Percentiles rank a stretch among this genome's conserved stretches.
Conservation (phyloP, 2,329 filamentous ascomycete genomes). For the Keithomyces neogunnii region DNA sequence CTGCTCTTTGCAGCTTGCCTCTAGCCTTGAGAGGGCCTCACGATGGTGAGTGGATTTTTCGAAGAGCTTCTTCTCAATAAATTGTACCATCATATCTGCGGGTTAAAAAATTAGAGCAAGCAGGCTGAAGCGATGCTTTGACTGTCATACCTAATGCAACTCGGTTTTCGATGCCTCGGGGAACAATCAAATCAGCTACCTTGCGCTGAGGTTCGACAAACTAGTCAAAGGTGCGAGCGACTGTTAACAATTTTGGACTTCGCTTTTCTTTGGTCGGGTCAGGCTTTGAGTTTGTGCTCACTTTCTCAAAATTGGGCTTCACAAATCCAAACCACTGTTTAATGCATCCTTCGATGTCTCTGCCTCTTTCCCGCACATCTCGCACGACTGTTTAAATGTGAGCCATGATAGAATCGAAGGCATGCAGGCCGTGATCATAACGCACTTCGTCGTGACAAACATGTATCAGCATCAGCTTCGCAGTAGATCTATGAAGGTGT, state of each 20-base stretch:
- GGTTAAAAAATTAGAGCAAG: conserved; percentile 5
- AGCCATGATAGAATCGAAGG: conserved; percentile 4
- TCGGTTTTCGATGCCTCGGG: conserved; percentile 86
- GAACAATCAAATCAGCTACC: conserved; percentile 91
- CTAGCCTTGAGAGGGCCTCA: conserved; percentile 67
- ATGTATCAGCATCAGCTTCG: conserved; percentile 91
- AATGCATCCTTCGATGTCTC: conserved; percentile 90
- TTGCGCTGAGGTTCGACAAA: conserved; percentile 89
- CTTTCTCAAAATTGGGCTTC: conserved; percentile 90
- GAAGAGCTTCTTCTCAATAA: conserved; percentile 78
- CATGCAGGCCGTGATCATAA: conserved; percentile 3
- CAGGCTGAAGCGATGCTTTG: background rate
- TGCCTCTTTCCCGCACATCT: conserved; percentile 80
- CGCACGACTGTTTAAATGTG: conserved; percentile 54
- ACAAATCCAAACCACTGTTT: conserved; percentile 98
- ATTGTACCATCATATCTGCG: conserved; percentile 82
- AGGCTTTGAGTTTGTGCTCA: conserved; percentile 12
- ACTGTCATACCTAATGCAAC: conserved; percentile 67
- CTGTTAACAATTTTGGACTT: background rate
- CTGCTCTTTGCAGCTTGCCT: conserved; percentile 60
- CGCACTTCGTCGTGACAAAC: conserved; percentile 78
- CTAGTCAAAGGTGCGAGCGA: conserved; percentile 20
- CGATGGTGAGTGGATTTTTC: conserved; percentile 82
- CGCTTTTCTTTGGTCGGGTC: background rate
- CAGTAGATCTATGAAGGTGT: conserved; percentile 67